Evolutionary conservation across 179 eudicot species (phyloP).

Genomic region (Beta corolliflora): DNA sequence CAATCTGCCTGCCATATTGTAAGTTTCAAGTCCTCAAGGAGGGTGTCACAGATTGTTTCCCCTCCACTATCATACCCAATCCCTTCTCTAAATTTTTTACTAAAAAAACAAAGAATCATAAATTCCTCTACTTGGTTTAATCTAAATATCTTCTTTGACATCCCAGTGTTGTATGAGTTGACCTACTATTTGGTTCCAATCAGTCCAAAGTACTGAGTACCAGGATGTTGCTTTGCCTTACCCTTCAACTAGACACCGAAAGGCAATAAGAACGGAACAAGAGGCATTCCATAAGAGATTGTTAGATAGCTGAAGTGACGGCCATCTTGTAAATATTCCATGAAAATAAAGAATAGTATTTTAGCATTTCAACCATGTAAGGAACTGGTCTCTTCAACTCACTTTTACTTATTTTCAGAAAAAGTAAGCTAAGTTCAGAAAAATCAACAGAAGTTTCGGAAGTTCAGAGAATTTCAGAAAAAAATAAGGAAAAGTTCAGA

Average conservation of each 20-base stretch:
- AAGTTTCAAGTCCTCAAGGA: background rate
- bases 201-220: background rate
- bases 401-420: no score
- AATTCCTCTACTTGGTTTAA: background rate
- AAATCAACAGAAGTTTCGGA: no score
- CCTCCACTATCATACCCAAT: background rate
- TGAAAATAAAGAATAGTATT: constrained; percentile 4
- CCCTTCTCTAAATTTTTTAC: background rate
- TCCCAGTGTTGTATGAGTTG: background rate
- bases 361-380: background rate
- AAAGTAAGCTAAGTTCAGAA: no score
- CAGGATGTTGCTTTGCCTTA: constrained; percentile 2
- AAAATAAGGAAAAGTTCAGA: no score
- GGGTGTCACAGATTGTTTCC: background rate
- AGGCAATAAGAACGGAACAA: background rate
- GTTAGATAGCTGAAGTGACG: no score
- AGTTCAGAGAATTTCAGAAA: no score
- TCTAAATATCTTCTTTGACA: background rate
- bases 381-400: no score
- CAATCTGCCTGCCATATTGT: background rate
- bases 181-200: background rate
- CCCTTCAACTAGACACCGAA: background rate
- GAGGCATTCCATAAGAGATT: background rate
- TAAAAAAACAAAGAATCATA: background rate
- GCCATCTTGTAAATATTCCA: background rate